Percentiles rank a stretch among this genome's conserved stretches.
Evolutionary conservation across 495 filamentous ascomycete species (phyloP).

Genomic region (Hyaloscypha bicolor): DNA sequence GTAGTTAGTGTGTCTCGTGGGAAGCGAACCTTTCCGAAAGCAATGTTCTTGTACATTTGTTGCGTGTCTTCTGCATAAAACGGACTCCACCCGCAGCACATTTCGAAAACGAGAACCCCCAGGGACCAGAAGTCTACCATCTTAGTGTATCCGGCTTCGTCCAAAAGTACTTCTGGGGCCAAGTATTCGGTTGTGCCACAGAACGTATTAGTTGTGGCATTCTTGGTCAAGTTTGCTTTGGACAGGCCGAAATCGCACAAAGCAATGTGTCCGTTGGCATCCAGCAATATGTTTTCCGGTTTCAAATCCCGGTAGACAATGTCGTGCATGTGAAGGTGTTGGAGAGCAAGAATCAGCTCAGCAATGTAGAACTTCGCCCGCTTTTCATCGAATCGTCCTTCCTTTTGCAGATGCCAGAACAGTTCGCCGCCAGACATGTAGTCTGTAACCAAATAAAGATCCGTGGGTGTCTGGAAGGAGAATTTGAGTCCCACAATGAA

Average conservation of each 20-base stretch:
- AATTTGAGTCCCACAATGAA: slow-evolving; percentile 99
- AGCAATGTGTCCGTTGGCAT: slow-evolving; percentile 84
- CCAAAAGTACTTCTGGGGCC: slow-evolving; percentile 90
- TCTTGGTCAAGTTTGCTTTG: slow-evolving; percentile 94
- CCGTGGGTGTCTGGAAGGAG: slow-evolving; percentile 96
- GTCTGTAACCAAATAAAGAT: slow-evolving; percentile 97
- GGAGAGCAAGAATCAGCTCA: slow-evolving; percentile 91
- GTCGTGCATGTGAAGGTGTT: slow-evolving; percentile 94
- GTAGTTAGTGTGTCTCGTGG: slow-evolving; percentile 90
- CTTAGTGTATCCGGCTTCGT: slow-evolving; percentile 98
- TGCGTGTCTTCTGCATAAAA: slow-evolving; percentile 99
- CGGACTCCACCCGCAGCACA: slow-evolving; percentile 99
- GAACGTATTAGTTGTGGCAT: slow-evolving; percentile 98
- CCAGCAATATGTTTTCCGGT: slow-evolving; percentile 82
- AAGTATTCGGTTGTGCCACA: slow-evolving; percentile 98
- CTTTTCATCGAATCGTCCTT: slow-evolving; percentile 92
- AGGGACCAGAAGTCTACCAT: slow-evolving; percentile 99
- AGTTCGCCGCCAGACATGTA: slow-evolving; percentile 99
- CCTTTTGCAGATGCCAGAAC: slow-evolving; percentile 98
- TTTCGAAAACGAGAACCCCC: slow-evolving; percentile 96
- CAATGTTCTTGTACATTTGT: slow-evolving; percentile 99
- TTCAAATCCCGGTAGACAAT: slow-evolving; percentile 96
- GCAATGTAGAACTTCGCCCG: slow-evolving; percentile 99
- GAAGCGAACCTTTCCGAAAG: slow-evolving; percentile 97
- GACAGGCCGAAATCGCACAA: slow-evolving; percentile 91